Evolutionary conservation across 129 eudicot species (phyloP), one percentile per base, ranked within the genome.

Genomic region (Scalesia atractyloides): DNA sequence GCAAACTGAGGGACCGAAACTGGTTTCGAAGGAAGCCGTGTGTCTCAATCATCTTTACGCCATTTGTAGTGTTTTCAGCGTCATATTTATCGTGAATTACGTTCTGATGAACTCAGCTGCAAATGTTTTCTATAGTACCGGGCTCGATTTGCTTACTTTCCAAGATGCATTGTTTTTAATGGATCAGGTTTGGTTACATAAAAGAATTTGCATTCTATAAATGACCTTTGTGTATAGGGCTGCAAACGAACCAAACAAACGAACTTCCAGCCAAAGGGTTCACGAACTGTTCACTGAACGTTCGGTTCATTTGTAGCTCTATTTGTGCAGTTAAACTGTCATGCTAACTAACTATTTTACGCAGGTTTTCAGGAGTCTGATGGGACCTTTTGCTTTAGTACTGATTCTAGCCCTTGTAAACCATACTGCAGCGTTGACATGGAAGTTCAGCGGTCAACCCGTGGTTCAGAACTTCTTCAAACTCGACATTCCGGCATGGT

Each of bases 101-200:
- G 76, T 81, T 77, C 78, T 90, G 56, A 85, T 94, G 88, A 90
- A 81, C 75, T 82, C 85, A 53, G 97, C 98, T 18, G 97, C 98
- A 64, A 87, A 84, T 83, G 91, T 81, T 10, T 94, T 84, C 81
- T 84, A 86, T 82, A 86, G 79, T 62, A 72, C 85, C 15, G 98
- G 89, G 39, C 87, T 93, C 49, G 78, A 80, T 68, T 77, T 82
- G 68, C 89, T 87, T 37, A 87, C 96, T 37, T 94, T 83, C 66
- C 92, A 90, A 81, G 98, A 94, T 43, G 86, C 92, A 41, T 69
- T 94, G 65, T 86, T 93, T 10, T 81, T 90, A 68, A 64, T 85
- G 75, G 98, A 94, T 70, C 98, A 87, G 98, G 96, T 89, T 72
- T 74, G 80, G n/a, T 60, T 16, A 37, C 12, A 13, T 69, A 69